A percentile compares a stretch with the other conserved stretches of the same genome.
phyloP scores from a whole-genome alignment of 306 rosid species.

The Fagus crenata region DNA sequence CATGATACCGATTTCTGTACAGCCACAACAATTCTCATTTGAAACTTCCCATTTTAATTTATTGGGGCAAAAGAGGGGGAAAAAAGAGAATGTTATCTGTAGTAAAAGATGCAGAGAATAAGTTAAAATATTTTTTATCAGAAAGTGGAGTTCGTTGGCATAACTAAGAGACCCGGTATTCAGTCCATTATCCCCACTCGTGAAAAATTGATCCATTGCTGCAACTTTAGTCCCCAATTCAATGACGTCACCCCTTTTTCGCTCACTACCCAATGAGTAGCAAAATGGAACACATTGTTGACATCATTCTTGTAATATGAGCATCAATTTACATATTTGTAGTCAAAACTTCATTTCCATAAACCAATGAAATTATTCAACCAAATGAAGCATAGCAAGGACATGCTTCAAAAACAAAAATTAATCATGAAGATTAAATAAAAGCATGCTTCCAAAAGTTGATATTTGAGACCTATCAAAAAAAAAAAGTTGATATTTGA shows the following conservation, averaged over 20 bases:
- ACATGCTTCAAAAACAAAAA: conserved; percentile 6
- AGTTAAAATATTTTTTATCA: not conserved
- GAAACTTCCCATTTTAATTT: conserved; percentile 3
- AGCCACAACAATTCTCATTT: not conserved
- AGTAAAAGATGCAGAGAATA: not conserved
- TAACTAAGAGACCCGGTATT: conserved; percentile 4
- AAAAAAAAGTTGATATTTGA: too few relatives aligned
- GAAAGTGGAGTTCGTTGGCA: not conserved
- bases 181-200: not conserved
- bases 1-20: not conserved
- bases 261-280: not conserved
- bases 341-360: not conserved
- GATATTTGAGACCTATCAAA: too few relatives aligned
- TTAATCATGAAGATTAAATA: not conserved
- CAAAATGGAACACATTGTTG: not conserved
- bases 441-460: not conserved
- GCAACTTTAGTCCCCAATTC: too few relatives aligned
- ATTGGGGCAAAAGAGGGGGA: not conserved
- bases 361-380: not conserved
- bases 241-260: not conserved
- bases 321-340: not conserved
- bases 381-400: not conserved
- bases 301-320: not conserved
- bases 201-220: not conserved
- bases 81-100: not conserved